Conservation (phyloP, 2,329 filamentous ascomycete species). For the Colletotrichum echinochloae region DNA sequence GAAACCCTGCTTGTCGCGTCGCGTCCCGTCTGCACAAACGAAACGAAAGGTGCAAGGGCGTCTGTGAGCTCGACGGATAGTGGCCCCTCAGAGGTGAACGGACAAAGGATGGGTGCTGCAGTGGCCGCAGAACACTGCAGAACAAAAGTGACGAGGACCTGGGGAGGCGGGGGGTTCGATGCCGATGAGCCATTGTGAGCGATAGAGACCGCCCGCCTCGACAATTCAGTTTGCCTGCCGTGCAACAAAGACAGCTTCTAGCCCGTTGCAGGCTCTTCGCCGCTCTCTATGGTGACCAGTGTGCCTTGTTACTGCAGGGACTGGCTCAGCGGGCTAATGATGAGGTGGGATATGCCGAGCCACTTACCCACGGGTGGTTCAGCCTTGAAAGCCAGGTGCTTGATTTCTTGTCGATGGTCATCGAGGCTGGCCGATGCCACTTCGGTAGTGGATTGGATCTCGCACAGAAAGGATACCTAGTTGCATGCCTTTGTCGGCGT, state of each 20-base stretch:
- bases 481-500: not conserved
- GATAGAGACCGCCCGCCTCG: conserved; percentile 13
- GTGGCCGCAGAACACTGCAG: not conserved
- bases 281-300: conserved; percentile 11
- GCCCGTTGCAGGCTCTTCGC: conserved; percentile 33
- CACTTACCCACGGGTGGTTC: not conserved
- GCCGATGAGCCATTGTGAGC: conserved; percentile 14
- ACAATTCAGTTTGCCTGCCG: not conserved
- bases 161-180: conserved; percentile 11
- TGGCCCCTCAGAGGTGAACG: conserved; percentile 1
- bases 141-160: not conserved
- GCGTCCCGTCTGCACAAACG: not conserved
- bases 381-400: conserved; percentile 3
- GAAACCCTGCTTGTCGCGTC: not conserved
- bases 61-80: conserved; percentile 1
- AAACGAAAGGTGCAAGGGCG: not conserved
- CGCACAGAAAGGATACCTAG: not conserved
- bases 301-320: conserved; percentile 10
- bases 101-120: conserved; percentile 18
- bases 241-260: conserved; percentile 33
- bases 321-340: not conserved
- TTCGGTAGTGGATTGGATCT: not conserved
- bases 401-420: conserved; percentile 4
- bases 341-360: not conserved
- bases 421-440: not conserved